These are phyloP conservation scores for Cercophora sp. DNA, from an alignment of 495 filamentous ascomycete genomes.

Conservation along the genomic window DNA sequence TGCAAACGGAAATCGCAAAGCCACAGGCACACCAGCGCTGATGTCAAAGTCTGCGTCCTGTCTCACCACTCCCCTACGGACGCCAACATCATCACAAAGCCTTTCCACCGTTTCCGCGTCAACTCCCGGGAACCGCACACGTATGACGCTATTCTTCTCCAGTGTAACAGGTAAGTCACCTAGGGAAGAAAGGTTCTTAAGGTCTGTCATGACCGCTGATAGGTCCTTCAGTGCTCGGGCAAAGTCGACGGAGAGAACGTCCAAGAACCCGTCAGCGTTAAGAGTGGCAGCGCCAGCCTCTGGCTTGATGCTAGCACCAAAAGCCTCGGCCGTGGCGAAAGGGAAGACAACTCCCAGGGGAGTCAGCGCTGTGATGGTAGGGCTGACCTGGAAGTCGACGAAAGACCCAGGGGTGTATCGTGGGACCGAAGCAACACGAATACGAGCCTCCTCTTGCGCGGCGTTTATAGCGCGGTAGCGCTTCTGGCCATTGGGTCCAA, in stretches of 20 bases:
- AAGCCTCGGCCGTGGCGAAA: conserved; percentile 22
- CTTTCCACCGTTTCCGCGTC: conserved; percentile 78
- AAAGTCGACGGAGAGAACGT: conserved; percentile 83
- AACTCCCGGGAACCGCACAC: conserved; percentile 87
- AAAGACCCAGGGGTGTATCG: conserved; percentile 65
- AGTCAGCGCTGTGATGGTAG: conserved; percentile 80
- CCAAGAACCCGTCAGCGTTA: conserved; percentile 74
- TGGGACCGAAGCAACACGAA: conserved; percentile 53
- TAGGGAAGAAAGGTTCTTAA: conserved; percentile 67
- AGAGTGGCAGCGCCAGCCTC: conserved; percentile 48
- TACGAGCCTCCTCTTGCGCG: conserved; percentile 65
- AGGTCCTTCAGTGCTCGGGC: conserved; percentile 81
- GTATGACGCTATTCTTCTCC: conserved; percentile 54
- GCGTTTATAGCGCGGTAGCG: conserved; percentile 65
- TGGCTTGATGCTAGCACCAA: conserved; percentile 29
- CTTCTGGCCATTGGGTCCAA: conserved; percentile 67
- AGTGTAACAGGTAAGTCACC: conserved; percentile 81
- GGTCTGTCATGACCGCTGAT: conserved; percentile 71
- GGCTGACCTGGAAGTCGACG: conserved; percentile 80
- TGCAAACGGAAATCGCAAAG: conserved; percentile 82
- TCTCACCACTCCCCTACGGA: conserved; percentile 67
- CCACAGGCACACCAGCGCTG: conserved; percentile 61
- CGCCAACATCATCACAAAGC: conserved; percentile 80
- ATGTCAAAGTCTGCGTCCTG: conserved; percentile 74
- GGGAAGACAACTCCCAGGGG: conserved; percentile 48